Evolutionary conservation across 2,329 filamentous ascomycete species (phyloP), one percentile per base, ranked within the genome.

Genomic region (Furcasterigmium furcatum): DNA sequence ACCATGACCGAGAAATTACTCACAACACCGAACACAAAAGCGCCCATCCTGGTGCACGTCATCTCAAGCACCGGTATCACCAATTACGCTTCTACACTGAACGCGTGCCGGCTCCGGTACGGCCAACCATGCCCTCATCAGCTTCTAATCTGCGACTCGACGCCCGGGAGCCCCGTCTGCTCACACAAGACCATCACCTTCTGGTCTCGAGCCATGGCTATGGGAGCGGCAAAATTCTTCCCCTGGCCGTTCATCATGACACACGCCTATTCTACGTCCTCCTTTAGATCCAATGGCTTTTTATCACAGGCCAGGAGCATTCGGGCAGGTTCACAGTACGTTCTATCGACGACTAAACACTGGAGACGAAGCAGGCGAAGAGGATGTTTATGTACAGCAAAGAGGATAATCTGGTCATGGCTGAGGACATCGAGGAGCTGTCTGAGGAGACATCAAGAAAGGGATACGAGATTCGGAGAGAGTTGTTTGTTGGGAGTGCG

Each of bases 41-140:
- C 67, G 3, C 49, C 52, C 6, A 61, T 82, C 12, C 60, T 81
- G 16, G 56, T 77, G 2, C 78, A 82, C 45, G 63, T 65, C 52
- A 79, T 82, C 70, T 82, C 77, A 48, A 82, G 80, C 57, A 80
- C 77, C 0, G 79, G 79, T 13, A 75, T 69, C n/a, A 77, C 78
- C 46, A 77, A 74, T 63, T 68, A 70, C 40, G 74, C 72, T 0
- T 68, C 75, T 1, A 70, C 73, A 0, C 55, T 79, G 12, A 66
- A 77, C 49, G 73, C 70, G 0, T 79, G 73, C 56, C 58, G 59
- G 4, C 55, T 70, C 16, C 60, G 55, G 4, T 58, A 67, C 55
- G 62, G 58, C 16, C 50, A 61, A 24, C 50, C 63, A 16, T 59
- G 79, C 50, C 76, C 75, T 2, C 73, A 79, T 48, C 58, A 65